Evolutionary conservation across 2,329 filamentous ascomycete species (phyloP).

Genomic region (Cordyceps tenuipes): DNA sequence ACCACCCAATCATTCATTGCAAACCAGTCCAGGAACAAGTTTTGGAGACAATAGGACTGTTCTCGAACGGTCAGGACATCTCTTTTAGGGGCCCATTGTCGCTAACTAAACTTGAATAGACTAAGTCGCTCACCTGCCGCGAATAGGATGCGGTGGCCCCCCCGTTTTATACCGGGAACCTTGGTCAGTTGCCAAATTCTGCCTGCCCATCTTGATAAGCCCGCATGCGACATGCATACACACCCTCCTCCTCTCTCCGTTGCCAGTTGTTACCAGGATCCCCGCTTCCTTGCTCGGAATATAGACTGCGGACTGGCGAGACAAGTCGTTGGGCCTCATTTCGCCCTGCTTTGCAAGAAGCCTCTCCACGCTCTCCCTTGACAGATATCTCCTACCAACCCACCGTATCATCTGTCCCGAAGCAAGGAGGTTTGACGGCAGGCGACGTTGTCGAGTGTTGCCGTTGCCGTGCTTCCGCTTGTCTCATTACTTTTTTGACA

Average conservation of each 20-base stretch:
- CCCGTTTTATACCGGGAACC: background rate
- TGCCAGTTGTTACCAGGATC: slow-evolving; percentile 9
- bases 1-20: background rate
- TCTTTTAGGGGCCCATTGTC: background rate
- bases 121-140: background rate
- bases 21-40: background rate
- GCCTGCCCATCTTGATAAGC: background rate
- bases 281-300: slow-evolving; percentile 6
- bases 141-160: background rate
- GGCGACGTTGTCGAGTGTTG: background rate
- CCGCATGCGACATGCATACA: background rate
- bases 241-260: background rate
- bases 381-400: background rate
- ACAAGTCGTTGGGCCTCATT: background rate
- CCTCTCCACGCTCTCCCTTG: background rate
- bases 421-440: background rate
- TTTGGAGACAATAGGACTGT: slow-evolving; percentile 7
- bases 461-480: background rate
- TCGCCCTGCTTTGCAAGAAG: background rate
- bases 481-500: background rate
- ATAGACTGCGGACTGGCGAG: slow-evolving; percentile 1
- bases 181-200: background rate
- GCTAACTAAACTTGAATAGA: background rate
- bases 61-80: slow-evolving; percentile 1
- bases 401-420: background rate